Evolutionary conservation across 1,284 basidiomycete species (phyloP).

Genomic region (Boletus semigastroideus): DNA sequence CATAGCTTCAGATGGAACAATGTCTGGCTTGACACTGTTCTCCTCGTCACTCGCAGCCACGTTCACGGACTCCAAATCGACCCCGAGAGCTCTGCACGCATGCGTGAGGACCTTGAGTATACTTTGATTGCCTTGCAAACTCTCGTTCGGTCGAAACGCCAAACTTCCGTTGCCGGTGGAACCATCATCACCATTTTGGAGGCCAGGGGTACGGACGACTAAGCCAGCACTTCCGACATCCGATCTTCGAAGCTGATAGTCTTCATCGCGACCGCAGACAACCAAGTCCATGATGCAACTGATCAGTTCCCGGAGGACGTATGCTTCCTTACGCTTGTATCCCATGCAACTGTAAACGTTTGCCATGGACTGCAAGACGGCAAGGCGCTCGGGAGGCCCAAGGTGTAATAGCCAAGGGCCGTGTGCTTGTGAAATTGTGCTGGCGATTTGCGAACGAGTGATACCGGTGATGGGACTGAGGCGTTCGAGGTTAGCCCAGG

Average conservation of each 20-base stretch:
- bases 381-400: slow-evolving; percentile 71
- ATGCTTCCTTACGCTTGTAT: slow-evolving; percentile 82
- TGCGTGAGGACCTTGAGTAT: slow-evolving; percentile 72
- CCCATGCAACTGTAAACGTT: slow-evolving; percentile 77
- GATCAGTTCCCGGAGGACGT: slow-evolving; percentile 79
- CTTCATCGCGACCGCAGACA: slow-evolving; percentile 74
- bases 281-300: slow-evolving; percentile 79
- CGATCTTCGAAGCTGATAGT: slow-evolving; percentile 40
- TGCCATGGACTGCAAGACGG: slow-evolving; percentile 66
- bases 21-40: slow-evolving; percentile 19
- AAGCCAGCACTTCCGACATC: slow-evolving; percentile 46
- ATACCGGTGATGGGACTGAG: slow-evolving; percentile 69
- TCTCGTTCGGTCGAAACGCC: slow-evolving; percentile 70
- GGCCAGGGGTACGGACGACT: slow-evolving; percentile 36
- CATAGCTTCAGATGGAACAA: slow-evolving; percentile 20
- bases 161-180: slow-evolving; percentile 49
- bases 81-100: slow-evolving; percentile 74
- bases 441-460: slow-evolving; percentile 64
- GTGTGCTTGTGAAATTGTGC: slow-evolving; percentile 65
- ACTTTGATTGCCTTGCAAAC: slow-evolving; percentile 75
- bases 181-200: slow-evolving; percentile 28
- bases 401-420: slow-evolving; percentile 87
- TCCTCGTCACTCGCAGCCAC: slow-evolving; percentile 37
- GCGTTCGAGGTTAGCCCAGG: slow-evolving; percentile 54
- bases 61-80: slow-evolving; percentile 70